Evolutionary conservation across 2,329 filamentous ascomycete species (phyloP), one percentile per base, ranked within the genome.

Genomic region (Colletotrichum sp.): DNA sequence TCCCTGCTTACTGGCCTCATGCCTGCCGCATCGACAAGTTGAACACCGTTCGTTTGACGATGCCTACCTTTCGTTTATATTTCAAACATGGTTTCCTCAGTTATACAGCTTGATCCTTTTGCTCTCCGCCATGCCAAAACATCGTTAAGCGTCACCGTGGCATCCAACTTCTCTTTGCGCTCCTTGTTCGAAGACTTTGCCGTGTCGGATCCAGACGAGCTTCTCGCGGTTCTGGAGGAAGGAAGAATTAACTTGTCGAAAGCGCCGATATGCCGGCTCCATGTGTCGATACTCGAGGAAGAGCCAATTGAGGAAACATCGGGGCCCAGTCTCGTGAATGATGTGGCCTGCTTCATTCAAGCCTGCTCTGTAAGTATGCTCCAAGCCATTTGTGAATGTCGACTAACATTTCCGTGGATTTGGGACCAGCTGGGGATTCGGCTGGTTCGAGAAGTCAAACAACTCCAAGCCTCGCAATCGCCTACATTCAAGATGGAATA

Each of bases 401-500:
- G 58, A 52, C 65, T 22, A 9, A 22, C 4, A 48, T 0, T 4
- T 30, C 30, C 43, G 27, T 13, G 76, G 76, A 64, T 77, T 16
- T 77, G 76, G 76, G 16, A 30, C 16, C 75, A 58, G n/a, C 32
- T 77, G 9, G 76, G 76, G 22, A 52, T 77, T 10, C 36, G 56
- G 16, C 13, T 71, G 9, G n/a, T 36, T 10, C 36, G 32, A 30
- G 39, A 77, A 28, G 6, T 9, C 15, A 16, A 64, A 43, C 28
- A 13, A n/a, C 1, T 25, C n/a, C 13, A 22, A 16, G 15, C 13
- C 27, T n/a, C 39, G 32, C 13, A 10, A 52, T 13, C 30, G 28
- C 64, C 84, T 9, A 71, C 76, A 2, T 86, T 86, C 55, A 84
- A 81, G 1, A 79, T 87, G 9, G 82, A 86, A 65, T 85, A 87